phyloP scores from a whole-genome alignment of 176 grass and related monocot genomes.

The Urochloa ruziziensis region DNA sequence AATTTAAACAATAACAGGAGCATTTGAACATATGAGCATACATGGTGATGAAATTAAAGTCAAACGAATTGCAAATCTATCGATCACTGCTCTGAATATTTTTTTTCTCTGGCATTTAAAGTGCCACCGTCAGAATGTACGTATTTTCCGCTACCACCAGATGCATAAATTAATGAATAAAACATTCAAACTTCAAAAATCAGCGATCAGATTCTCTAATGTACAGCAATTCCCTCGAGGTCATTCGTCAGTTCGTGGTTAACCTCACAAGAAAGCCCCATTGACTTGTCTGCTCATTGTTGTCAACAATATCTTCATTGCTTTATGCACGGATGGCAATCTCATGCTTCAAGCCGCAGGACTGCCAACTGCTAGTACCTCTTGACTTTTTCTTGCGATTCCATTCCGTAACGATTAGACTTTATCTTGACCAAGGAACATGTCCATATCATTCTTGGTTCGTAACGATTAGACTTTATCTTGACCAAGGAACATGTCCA shows the following conservation, averaged over 20 bases:
- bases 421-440: neutral
- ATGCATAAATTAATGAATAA: neutral
- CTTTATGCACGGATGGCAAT: neutral
- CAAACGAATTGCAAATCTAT: neutral
- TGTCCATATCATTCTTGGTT: neutral
- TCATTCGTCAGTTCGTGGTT: neutral
- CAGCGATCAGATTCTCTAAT: neutral
- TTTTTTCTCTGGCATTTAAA: neutral
- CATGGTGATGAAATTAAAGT: neutral
- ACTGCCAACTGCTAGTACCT: neutral
- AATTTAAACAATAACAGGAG: neutral
- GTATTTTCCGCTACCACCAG: neutral
- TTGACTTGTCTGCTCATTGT: neutral
- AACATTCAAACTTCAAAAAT: neutral
- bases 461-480: neutral
- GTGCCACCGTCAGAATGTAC: neutral
- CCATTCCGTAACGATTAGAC: neutral
- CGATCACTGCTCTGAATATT: neutral
- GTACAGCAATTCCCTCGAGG: neutral
- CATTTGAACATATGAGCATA: neutral
- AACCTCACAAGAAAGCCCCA: neutral
- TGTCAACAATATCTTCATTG: neutral
- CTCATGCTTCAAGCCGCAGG: neutral
- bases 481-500: neutral
- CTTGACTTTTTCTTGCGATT: neutral